Evolutionary conservation across 495 filamentous ascomycete species (phyloP).

Genomic region (Daldinia grandis): DNA sequence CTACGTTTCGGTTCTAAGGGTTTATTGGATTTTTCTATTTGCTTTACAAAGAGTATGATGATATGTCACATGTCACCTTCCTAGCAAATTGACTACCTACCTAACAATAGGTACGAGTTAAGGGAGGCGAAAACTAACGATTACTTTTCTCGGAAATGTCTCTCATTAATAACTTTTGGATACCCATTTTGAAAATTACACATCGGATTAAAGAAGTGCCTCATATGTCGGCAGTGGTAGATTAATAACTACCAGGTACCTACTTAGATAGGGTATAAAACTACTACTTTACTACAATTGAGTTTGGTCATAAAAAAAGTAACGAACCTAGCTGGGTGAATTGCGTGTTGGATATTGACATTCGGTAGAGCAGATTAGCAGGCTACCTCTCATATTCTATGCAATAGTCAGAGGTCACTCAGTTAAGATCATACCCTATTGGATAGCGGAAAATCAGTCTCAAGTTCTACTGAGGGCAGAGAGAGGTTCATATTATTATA

Average conservation of each 20-base stretch:
- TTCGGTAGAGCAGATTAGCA: no score
- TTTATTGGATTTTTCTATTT: not conserved
- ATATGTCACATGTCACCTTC: not conserved
- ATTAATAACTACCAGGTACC: no score
- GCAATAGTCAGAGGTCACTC: no score
- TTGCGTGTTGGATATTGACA: not conserved
- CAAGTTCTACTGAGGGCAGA: no score
- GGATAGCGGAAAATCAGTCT: no score
- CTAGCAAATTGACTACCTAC: not conserved
- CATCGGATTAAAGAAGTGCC: slow-evolving; percentile 1
- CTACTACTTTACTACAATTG: not conserved
- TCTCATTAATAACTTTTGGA: slow-evolving; percentile 27
- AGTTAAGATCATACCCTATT: no score
- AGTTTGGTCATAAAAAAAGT: not conserved
- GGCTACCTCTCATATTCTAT: no score
- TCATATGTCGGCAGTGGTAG: not conserved
- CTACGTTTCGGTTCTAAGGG: no score
- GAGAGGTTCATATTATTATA: no score
- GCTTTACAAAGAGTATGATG: not conserved
- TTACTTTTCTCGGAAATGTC: slow-evolving; percentile 6
- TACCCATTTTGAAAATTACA: slow-evolving; percentile 20
- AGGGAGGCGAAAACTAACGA: not conserved
- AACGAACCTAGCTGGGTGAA: not conserved
- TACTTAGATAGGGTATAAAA: slow-evolving; percentile 1
- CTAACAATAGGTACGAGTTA: not conserved